Percentiles rank a stretch among this genome's conserved stretches.
phyloP scores from a whole-genome alignment of 768 basidiomycete genomes.

The Lactifluus subvellereus region DNA sequence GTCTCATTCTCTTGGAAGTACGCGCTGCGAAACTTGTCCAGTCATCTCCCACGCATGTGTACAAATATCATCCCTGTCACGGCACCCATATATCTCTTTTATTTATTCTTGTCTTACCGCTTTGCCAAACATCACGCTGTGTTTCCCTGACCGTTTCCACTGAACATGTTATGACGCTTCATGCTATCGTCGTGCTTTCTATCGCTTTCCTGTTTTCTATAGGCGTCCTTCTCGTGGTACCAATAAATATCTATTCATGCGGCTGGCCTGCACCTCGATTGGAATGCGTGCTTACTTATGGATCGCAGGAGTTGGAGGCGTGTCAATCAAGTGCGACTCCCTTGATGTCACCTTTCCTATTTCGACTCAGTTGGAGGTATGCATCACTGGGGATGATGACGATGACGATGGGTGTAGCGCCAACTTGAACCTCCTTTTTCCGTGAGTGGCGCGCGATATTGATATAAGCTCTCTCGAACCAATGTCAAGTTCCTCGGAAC shows the following conservation, averaged over 20 bases:
- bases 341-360: no score
- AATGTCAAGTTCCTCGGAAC: no score
- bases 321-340: no score
- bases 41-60: constrained; percentile 10
- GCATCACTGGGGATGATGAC: no score
- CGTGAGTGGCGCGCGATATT: no score
- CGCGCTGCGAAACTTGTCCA: constrained; percentile 3
- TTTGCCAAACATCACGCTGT: constrained; percentile 9
- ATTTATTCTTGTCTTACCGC: neutral
- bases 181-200: constrained; percentile 12
- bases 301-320: neutral
- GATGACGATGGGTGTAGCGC: no score
- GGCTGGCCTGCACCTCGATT: constrained; percentile 15
- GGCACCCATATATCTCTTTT: constrained; percentile 4
- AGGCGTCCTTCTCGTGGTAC: neutral
- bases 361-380: no score
- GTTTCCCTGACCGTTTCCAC: neutral
- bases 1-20: constrained; percentile 11
- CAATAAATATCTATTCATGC: constrained; percentile 14
- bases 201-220: neutral
- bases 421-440: no score
- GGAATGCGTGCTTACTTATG: constrained; percentile 17
- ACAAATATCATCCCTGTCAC: constrained; percentile 16
- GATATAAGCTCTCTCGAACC: no score
- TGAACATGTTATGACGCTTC: constrained; percentile 2